Conservation (phyloP, 169 alveolate genomes). For the Eimeria sp. region DNA sequence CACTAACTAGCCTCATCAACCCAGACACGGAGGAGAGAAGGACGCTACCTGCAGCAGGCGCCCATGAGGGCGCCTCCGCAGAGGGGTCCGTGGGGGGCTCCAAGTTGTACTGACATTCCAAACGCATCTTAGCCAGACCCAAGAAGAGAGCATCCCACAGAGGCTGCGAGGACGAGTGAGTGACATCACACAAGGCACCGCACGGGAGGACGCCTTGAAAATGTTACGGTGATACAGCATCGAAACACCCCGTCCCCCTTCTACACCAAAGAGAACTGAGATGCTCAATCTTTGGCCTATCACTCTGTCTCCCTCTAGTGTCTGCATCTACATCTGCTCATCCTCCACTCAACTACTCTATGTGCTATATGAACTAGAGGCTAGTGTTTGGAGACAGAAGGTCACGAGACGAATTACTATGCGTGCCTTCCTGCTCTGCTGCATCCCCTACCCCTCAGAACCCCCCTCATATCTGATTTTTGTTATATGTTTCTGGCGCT, state of each 20-base stretch:
- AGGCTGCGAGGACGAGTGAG: not conserved
- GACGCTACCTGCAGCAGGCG: slow-evolving; percentile 1
- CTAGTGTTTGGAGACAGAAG: too few species aligned
- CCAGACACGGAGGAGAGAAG: slow-evolving; percentile 15
- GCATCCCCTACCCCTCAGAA: too few species aligned
- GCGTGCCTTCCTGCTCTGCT: not conserved
- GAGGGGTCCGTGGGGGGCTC: slow-evolving; percentile 28
- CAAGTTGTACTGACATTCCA: slow-evolving; percentile 40
- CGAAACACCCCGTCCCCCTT: not conserved
- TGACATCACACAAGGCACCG: not conserved
- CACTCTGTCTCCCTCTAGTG: too few species aligned
- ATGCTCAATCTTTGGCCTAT: too few species aligned
- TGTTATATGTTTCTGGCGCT: too few species aligned
- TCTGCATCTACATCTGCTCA: not conserved
- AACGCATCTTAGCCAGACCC: slow-evolving; percentile 53
- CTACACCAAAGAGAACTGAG: not conserved
- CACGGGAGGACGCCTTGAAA: not conserved
- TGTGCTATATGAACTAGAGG: too few species aligned
- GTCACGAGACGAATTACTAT: not conserved
- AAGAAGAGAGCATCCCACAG: slow-evolving; percentile 57
- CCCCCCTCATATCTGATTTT: too few species aligned
- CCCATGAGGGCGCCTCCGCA: slow-evolving; percentile 12
- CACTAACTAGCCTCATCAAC: slow-evolving; percentile 27
- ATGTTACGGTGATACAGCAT: not conserved
- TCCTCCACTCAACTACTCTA: not conserved